Evolutionary conservation across 345 rosid genomes (phyloP).

Genomic region (Rubroshorea leprosula): DNA sequence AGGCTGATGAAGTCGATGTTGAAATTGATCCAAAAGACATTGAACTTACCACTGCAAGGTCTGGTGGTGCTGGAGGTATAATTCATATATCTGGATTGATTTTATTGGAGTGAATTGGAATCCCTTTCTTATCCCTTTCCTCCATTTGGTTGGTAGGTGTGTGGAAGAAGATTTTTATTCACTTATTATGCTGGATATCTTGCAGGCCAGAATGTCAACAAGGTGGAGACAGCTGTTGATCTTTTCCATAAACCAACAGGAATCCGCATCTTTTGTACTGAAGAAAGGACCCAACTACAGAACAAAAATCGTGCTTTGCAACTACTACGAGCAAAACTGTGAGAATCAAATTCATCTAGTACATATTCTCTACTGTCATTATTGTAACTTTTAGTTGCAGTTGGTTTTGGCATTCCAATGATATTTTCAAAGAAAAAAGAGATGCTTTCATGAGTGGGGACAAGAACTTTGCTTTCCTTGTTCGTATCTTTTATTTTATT

Average conservation of each 20-base stretch:
- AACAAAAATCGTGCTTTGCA: conserved; percentile 80
- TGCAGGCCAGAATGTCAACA: conserved; percentile 96
- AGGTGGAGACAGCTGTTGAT: conserved; percentile 97
- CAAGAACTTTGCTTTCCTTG: not conserved
- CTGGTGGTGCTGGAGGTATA: conserved; percentile 98
- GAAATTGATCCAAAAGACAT: conserved; percentile 91
- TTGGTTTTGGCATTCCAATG: not conserved
- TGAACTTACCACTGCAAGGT: conserved; percentile 91
- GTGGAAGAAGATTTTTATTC: conserved; percentile 1
- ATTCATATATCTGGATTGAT: conserved; percentile 5
- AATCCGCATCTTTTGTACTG: conserved; percentile 93
- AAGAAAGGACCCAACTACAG: conserved; percentile 83
- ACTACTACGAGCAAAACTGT: conserved; percentile 94
- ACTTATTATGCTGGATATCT: conserved; percentile 15
- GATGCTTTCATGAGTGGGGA: not conserved
- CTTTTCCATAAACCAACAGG: conserved; percentile 91
- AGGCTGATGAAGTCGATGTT: conserved; percentile 97
- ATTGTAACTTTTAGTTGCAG: too few relatives aligned
- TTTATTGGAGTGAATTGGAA: not conserved
- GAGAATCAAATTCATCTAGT: conserved; percentile 19
- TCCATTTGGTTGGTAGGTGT: not conserved
- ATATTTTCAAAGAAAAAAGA: not conserved
- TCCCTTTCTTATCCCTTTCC: conserved; percentile 1
- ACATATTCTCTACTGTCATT: not conserved
- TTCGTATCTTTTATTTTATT: too few relatives aligned